These are phyloP conservation scores for Kwoniella heveanensis DNA, from an alignment of 768 basidiomycete species.

Conservation along the genomic window DNA sequence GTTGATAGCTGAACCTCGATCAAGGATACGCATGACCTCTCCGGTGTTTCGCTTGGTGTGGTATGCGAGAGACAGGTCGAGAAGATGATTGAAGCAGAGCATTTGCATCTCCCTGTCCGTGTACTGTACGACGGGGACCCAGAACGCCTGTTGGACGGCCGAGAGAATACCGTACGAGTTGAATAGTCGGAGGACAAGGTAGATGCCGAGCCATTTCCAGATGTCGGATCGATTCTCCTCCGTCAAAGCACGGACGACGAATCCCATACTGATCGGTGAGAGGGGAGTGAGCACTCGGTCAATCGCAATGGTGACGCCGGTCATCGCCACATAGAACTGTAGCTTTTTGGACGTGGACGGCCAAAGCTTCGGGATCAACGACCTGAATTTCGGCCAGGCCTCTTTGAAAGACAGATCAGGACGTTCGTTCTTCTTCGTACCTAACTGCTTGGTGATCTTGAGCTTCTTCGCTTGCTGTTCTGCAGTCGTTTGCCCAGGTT, in stretches of 20 bases:
- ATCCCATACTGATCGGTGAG: slow-evolving; percentile 71
- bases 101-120: slow-evolving; percentile 86
- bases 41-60: slow-evolving; percentile 82
- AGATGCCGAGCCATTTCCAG: slow-evolving; percentile 71
- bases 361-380: slow-evolving; percentile 80
- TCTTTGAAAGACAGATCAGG: slow-evolving; percentile 68
- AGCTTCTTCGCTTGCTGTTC: slow-evolving; percentile 59
- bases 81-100: slow-evolving; percentile 80
- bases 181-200: slow-evolving; percentile 72
- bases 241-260: slow-evolving; percentile 61
- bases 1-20: slow-evolving; percentile 79
- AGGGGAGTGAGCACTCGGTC: slow-evolving; percentile 76
- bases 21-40: slow-evolving; percentile 71
- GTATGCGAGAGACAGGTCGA: slow-evolving; percentile 82
- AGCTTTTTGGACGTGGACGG: slow-evolving; percentile 68
- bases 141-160: slow-evolving; percentile 56
- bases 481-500: slow-evolving; percentile 39
- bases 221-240: slow-evolving; percentile 49
- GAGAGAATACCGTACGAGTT: slow-evolving; percentile 68
- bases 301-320: slow-evolving; percentile 69
- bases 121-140: slow-evolving; percentile 87
- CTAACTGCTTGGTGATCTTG: slow-evolving; percentile 48
- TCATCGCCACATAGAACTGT: slow-evolving; percentile 71
- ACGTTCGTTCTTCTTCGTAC: slow-evolving; percentile 42
- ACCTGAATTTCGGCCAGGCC: slow-evolving; percentile 66